Conservation (phyloP, 2,329 filamentous ascomycete species). For the Aspergillus sp. region DNA sequence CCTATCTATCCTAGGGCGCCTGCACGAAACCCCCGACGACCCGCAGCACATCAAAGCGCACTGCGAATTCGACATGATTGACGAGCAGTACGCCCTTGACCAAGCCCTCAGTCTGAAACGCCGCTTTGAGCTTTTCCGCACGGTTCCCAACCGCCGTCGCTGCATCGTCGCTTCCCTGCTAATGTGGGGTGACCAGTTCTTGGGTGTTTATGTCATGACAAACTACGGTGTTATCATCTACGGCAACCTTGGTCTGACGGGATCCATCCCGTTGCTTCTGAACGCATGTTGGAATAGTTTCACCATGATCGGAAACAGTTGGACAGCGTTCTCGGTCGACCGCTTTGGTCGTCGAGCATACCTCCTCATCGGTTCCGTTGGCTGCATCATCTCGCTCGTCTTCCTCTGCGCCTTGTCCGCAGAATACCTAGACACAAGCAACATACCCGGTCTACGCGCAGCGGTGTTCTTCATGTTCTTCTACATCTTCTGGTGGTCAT, state of each 20-base stretch:
- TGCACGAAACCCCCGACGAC: conserved; percentile 38
- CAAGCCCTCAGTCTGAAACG: conserved; percentile 23
- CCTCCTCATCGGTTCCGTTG: conserved; percentile 31
- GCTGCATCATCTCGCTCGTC: conserved; percentile 25
- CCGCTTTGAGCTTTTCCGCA: conserved; percentile 38
- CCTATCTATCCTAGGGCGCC: conserved; percentile 32
- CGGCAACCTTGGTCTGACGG: conserved; percentile 31
- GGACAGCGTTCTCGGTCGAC: conserved; percentile 36
- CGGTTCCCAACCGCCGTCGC: conserved; percentile 33
- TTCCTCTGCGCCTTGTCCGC: conserved; percentile 32
- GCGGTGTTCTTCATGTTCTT: conserved; percentile 38
- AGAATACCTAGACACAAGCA: conserved; percentile 26
- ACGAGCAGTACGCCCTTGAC: conserved; percentile 39
- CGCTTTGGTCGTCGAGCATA: conserved; percentile 31
- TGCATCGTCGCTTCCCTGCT: conserved; percentile 35
- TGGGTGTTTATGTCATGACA: conserved; percentile 26
- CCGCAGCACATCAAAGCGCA: conserved; percentile 32
- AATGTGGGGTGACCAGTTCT: conserved; percentile 36
- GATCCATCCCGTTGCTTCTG: conserved; percentile 32
- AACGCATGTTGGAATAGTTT: conserved; percentile 34
- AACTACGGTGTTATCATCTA: conserved; percentile 40
- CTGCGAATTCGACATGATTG: conserved; percentile 40
- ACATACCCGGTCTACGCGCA: conserved; percentile 28
- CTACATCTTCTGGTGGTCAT: conserved; percentile 36
- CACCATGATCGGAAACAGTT: conserved; percentile 35